Conservation (phyloP, 2,329 filamentous ascomycete species). For the Pseudocercospora cruenta region DNA sequence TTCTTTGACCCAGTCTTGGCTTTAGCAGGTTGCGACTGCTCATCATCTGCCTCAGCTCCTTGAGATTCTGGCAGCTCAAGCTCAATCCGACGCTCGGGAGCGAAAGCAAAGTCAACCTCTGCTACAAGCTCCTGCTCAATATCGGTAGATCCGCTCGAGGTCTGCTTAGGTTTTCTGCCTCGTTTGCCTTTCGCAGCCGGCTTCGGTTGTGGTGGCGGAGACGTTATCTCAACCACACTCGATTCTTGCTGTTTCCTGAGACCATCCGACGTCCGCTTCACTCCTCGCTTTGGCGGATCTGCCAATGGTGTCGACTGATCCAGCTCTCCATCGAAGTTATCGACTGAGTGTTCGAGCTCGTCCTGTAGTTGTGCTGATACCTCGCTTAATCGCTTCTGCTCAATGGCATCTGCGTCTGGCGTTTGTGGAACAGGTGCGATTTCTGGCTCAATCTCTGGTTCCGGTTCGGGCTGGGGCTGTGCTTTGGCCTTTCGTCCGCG, state of each 20-base stretch:
- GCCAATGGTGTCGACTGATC: conserved; percentile 33
- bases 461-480: conserved; percentile 33
- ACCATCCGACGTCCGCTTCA: conserved; percentile 46
- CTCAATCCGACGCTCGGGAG: conserved; percentile 18
- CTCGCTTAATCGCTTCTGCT: conserved; percentile 27
- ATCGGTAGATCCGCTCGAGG: conserved; percentile 18
- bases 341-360: conserved; percentile 39
- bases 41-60: conserved; percentile 16
- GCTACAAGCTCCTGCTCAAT: conserved; percentile 6
- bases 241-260: conserved; percentile 33
- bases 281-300: conserved; percentile 34
- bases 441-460: conserved; percentile 27
- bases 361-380: conserved; percentile 37
- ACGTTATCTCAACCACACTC: conserved; percentile 31
- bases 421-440: conserved; percentile 21
- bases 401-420: conserved; percentile 20
- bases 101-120: conserved; percentile 4
- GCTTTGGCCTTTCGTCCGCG: conserved; percentile 36
- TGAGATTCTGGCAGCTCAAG: conserved; percentile 14
- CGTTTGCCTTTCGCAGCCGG: conserved; percentile 31
- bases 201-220: conserved; percentile 35
- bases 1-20: conserved; percentile 33
- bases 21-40: conserved; percentile 15
- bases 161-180: conserved; percentile 29
- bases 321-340: conserved; percentile 27